These are phyloP conservation scores for Pleurotus sapidus DNA, from an alignment of 768 basidiomycete genomes.

Conservation along the genomic window DNA sequence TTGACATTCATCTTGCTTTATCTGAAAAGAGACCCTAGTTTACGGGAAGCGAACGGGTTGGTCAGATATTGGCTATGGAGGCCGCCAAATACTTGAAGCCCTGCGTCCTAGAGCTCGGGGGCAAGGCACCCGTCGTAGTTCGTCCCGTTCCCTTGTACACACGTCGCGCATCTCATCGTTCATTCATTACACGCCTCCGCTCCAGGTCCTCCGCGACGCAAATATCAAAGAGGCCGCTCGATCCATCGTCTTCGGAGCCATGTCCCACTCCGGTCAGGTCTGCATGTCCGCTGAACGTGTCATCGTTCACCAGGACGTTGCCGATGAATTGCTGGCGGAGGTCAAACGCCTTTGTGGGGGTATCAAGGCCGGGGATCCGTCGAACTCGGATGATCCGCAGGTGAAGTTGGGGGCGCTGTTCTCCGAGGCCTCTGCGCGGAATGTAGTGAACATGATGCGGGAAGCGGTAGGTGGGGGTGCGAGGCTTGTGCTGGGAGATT, in stretches of 20 bases:
- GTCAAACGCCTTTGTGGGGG: conserved; percentile 27
- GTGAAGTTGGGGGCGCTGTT: conserved; percentile 39
- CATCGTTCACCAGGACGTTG: conserved; percentile 43
- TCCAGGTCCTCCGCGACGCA: conserved; percentile 26
- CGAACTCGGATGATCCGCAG: conserved; percentile 17
- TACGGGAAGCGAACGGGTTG: conserved; percentile 55
- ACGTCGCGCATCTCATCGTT: too few species aligned
- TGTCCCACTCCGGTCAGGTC: conserved; percentile 50
- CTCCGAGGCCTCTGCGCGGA: conserved; percentile 40
- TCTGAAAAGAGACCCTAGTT: conserved; percentile 30
- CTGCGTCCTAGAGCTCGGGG: conserved; percentile 53
- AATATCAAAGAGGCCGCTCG: conserved; percentile 52
- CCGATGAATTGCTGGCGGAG: conserved; percentile 30
- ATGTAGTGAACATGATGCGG: conserved; percentile 38
- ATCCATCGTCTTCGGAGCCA: conserved; percentile 41
- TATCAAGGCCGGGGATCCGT: conserved; percentile 38
- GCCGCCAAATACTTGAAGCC: conserved; percentile 59
- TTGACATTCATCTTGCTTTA: neutral
- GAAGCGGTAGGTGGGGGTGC: conserved; percentile 45
- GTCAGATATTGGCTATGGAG: conserved; percentile 48
- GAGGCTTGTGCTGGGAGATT: conserved; percentile 42
- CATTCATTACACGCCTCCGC: too few species aligned
- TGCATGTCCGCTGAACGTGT: conserved; percentile 61
- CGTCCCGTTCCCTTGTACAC: conserved; percentile 12
- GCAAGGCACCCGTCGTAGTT: conserved; percentile 51